Evolutionary conservation across 148 eudicot genomes (phyloP).

Genomic region (Rhododendron kiyosumense): DNA sequence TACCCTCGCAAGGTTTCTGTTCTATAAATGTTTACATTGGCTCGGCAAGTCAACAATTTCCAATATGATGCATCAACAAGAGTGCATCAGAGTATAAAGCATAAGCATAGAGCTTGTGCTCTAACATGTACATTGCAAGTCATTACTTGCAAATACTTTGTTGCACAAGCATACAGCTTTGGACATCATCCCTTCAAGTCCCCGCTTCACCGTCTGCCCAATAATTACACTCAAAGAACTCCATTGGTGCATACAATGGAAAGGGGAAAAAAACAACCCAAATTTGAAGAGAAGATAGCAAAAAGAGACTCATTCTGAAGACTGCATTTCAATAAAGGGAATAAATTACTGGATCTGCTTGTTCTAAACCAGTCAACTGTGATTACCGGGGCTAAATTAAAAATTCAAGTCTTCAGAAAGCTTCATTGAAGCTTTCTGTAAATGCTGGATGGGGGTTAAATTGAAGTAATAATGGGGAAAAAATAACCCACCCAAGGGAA

Average conservation of each 20-base stretch:
- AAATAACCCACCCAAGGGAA: conserved; percentile 6
- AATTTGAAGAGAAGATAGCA: background rate
- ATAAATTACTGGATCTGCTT: conserved; percentile 8
- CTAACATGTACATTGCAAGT: background rate
- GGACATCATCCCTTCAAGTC: background rate
- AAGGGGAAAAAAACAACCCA: background rate
- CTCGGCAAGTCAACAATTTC: background rate
- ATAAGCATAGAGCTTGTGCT: background rate
- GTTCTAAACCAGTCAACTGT: conserved; percentile 6
- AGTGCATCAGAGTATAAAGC: background rate
- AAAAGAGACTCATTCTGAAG: background rate
- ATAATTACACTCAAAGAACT: background rate
- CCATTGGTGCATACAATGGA: background rate
- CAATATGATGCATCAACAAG: background rate
- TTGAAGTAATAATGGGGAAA: background rate
- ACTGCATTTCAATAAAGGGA: conserved; percentile 1
- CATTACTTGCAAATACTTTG: background rate
- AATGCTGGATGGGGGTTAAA: conserved; percentile 10
- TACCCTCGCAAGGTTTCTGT: background rate
- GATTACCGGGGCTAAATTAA: background rate
- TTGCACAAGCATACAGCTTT: background rate
- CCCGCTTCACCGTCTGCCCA: background rate
- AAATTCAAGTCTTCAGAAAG: conserved; percentile 6
- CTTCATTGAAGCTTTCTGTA: background rate
- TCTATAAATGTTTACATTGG: background rate